These are phyloP conservation scores for Termitomyces titanicus DNA, from an alignment of 768 basidiomycete species.

Conservation along the genomic window DNA sequence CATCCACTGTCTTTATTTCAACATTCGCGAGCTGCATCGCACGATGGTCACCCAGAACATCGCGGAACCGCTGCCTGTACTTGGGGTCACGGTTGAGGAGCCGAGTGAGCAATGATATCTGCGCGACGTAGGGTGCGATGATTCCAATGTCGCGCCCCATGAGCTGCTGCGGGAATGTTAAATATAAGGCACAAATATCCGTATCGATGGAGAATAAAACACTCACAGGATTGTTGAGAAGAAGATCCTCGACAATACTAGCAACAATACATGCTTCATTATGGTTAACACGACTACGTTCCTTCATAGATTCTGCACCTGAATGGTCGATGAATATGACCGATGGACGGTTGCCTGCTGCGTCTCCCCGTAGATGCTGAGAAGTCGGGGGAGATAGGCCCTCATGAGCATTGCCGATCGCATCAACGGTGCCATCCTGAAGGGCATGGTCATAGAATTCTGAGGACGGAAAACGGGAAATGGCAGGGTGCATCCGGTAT, in stretches of 20 bases:
- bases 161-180: slow-evolving; percentile 42
- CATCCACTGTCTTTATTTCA: slow-evolving; percentile 92
- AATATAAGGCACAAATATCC: slow-evolving; percentile 3
- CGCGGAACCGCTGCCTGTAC: slow-evolving; percentile 50
- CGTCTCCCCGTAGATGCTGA: slow-evolving; percentile 40
- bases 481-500: slow-evolving; percentile 92
- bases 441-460: slow-evolving; percentile 78
- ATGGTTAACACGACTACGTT: slow-evolving; percentile 73
- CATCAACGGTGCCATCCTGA: slow-evolving; percentile 72
- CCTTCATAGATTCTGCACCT: slow-evolving; percentile 61
- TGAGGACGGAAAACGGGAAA: slow-evolving; percentile 80
- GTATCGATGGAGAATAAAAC: slow-evolving; percentile 8
- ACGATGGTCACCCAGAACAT: slow-evolving; percentile 61
- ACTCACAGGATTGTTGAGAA: slow-evolving; percentile 70
- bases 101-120: slow-evolving; percentile 72
- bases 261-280: slow-evolving; percentile 77
- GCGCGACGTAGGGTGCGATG: slow-evolving; percentile 89
- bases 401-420: slow-evolving; percentile 40
- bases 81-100: slow-evolving; percentile 55
- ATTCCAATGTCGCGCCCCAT: slow-evolving; percentile 80
- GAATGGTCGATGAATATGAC: slow-evolving; percentile 84
- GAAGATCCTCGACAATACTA: slow-evolving; percentile 77
- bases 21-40: slow-evolving; percentile 61
- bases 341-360: slow-evolving; percentile 44
- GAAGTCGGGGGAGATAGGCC: slow-evolving; percentile 61